Evolutionary conservation across 371 early-diverging fungal genomes (phyloP).

Genomic region (Quaeritorhiza haematococci): DNA sequence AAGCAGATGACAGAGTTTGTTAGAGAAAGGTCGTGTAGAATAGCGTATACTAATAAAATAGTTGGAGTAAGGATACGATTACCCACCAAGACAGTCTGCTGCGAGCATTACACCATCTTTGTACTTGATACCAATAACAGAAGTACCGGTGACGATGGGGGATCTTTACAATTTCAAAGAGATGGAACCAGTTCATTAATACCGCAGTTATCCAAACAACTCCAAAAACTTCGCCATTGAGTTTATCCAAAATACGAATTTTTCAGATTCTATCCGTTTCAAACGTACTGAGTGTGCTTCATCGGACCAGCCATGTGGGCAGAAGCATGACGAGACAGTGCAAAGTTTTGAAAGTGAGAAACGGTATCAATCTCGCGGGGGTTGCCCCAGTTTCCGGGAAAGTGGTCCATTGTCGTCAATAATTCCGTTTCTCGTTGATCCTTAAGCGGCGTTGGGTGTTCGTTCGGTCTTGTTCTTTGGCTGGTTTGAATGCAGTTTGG

Average conservation of each 20-base stretch:
- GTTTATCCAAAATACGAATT: not conserved
- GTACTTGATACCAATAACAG: slow-evolving; percentile 91
- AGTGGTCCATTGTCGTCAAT: slow-evolving; percentile 59
- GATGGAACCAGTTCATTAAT: slow-evolving; percentile 23
- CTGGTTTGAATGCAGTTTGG: too few species aligned
- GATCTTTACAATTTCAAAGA: too few species aligned
- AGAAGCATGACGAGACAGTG: slow-evolving; percentile 16
- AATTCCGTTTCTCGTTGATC: not conserved
- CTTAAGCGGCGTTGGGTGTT: too few species aligned
- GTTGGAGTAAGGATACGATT: not conserved
- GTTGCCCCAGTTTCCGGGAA: slow-evolving; percentile 79
- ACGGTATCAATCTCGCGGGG: slow-evolving; percentile 61
- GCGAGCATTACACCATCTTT: slow-evolving; percentile 98
- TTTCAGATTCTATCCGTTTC: not conserved
- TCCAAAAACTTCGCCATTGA: not conserved
- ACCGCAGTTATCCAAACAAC: not conserved
- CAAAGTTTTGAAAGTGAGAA: slow-evolving; percentile 44
- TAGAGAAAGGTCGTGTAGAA: not conserved
- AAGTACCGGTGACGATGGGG: slow-evolving; percentile 96
- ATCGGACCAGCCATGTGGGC: slow-evolving; percentile 34
- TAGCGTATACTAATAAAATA: not conserved
- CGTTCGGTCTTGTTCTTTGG: too few species aligned
- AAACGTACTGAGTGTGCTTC: slow-evolving; percentile 31
- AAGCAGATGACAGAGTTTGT: too few species aligned
- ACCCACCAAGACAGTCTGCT: slow-evolving; percentile 85